Percentiles rank a stretch among this genome's conserved stretches.
These are phyloP conservation scores for Tagetes patula DNA, from an alignment of 129 eudicot genomes.

Conservation along the genomic window DNA sequence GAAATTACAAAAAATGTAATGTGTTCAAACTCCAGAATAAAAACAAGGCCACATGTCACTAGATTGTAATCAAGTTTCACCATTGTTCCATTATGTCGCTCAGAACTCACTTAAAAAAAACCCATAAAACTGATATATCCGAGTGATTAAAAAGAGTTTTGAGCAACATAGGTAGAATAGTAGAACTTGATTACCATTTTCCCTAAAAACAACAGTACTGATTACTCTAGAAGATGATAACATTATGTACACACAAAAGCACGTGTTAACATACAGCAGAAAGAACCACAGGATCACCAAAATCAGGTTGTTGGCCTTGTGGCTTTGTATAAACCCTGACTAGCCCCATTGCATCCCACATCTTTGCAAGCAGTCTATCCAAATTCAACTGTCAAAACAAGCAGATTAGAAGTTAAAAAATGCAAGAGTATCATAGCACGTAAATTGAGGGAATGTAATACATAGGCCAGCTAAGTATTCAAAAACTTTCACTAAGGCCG, in stretches of 20 bases:
- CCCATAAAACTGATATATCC: background rate
- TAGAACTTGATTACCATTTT: background rate
- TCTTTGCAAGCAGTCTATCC: constrained; percentile 92
- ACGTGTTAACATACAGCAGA: constrained; percentile 67
- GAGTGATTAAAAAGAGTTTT: background rate
- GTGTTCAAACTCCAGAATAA: background rate
- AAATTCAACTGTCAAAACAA: constrained; percentile 75
- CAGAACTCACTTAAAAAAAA: background rate
- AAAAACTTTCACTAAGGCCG: constrained; percentile 2
- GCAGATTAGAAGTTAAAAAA: background rate
- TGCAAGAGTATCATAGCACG: background rate
- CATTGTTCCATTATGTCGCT: background rate
- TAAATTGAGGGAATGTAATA: background rate
- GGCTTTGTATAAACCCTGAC: constrained; percentile 97
- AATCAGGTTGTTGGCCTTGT: constrained; percentile 98
- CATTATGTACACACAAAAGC: background rate
- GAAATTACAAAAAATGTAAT: constrained; percentile 20
- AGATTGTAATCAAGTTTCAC: background rate
- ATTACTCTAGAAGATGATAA: background rate
- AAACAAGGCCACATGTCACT: background rate
- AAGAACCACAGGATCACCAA: constrained; percentile 91
- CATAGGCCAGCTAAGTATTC: background rate
- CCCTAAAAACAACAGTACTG: constrained; percentile 1
- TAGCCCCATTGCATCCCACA: constrained; percentile 99
- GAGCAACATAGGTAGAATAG: background rate